Evolutionary conservation across 2,329 filamentous ascomycete species (phyloP), one percentile per base, ranked within the genome.

Genomic region (Pseudogymnoascus sp.): DNA sequence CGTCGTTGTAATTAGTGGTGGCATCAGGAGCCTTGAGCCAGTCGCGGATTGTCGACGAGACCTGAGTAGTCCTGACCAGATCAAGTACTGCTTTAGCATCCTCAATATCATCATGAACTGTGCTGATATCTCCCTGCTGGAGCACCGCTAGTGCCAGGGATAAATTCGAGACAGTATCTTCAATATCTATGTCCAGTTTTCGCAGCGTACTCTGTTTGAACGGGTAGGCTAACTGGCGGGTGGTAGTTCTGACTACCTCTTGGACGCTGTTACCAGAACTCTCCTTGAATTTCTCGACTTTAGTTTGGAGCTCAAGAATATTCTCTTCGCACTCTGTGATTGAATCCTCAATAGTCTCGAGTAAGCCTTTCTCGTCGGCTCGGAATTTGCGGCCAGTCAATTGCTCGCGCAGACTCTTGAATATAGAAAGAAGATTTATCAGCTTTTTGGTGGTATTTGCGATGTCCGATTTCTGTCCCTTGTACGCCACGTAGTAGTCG

Each of bases 131-230:
- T 22, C 22, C 62, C 25, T 72, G 66, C 60, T 75, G 69, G 15
- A 76, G 62, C 6, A 73, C 62, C 38, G 73, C 64, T 20, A 74
- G 62, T 22, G 69, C 72, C 14, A 71, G 64, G 12, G 67, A 70
- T 8, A 76, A 57, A 11, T 69, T 68, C 6, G 64, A 64, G 15
- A 71, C 62, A 18, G 72, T 68, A 1, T 73, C 73, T 59, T 67
- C 65, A n/a, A 75, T 64, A 59, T 74, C 68, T 64, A 74, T 72
- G 61, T 74, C 70, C 7, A 77, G 71, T 61, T 74, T 74, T 59
- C 72, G 67, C 43, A 77, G 63, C 1, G 74, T 77, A 53, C 71
- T 75, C 61, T 69, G 65, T 39, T 70, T 68, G 61, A 77, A 69
- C 1, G 71, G 72, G 41, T 74, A 73, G 1, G 66, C 64, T 2